Evolutionary conservation across 495 filamentous ascomycete species (phyloP).

Genomic region (Xylaria flabelliformis): DNA sequence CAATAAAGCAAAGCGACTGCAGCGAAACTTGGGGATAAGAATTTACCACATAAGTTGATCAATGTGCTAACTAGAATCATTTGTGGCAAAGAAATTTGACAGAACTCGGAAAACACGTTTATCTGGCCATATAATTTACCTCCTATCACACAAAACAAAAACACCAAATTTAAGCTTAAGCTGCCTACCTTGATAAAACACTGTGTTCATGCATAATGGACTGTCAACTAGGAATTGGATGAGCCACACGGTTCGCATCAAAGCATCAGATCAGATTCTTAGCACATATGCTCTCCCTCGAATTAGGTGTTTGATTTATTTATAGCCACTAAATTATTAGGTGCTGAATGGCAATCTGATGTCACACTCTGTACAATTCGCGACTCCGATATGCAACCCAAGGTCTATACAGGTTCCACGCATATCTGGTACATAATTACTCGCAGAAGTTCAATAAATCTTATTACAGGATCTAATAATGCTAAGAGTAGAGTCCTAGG

Average conservation of each 20-base stretch:
- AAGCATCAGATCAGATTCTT: conserved; percentile 7
- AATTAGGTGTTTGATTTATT: not conserved
- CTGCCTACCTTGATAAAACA: not conserved
- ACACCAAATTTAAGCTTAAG: not conserved
- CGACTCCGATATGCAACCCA: not conserved
- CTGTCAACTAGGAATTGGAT: not conserved
- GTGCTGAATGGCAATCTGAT: not conserved
- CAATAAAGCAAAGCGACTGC: not conserved
- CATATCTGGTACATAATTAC: not conserved
- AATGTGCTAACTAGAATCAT: not conserved
- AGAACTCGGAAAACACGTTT: not conserved
- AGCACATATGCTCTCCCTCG: not conserved
- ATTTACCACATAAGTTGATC: not conserved
- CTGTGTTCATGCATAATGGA: not conserved
- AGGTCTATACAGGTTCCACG: not conserved
- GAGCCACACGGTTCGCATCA: conserved; percentile 6
- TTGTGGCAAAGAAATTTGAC: not conserved
- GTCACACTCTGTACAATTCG: not conserved
- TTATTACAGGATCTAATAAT: not conserved
- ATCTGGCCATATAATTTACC: not conserved
- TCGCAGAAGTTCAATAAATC: not conserved
- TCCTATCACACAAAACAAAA: not conserved
- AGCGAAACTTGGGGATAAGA: not conserved
- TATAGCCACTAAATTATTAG: not conserved
- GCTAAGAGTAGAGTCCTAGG: not conserved